phyloP scores from a whole-genome alignment of 192 early-diverging fungal species.

The Chytriomyces confervae region DNA sequence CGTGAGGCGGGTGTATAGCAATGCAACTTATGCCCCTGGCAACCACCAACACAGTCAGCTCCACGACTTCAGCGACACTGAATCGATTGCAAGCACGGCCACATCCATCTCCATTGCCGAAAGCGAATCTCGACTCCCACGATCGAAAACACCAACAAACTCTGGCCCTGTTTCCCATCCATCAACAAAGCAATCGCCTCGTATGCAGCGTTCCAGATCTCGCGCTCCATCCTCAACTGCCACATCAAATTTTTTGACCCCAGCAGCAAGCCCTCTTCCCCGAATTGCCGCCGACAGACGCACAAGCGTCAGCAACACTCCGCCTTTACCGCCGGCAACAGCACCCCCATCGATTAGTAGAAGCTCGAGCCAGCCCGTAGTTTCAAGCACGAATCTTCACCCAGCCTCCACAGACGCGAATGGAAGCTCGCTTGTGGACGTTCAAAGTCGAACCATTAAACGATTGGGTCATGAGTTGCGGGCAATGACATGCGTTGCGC shows the following conservation, averaged over 20 bases:
- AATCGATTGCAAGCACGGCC: constrained; percentile 18
- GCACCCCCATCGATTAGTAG: background rate
- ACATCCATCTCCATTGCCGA: constrained; percentile 1
- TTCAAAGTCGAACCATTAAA: constrained; percentile 5
- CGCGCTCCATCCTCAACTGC: background rate
- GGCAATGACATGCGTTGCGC: constrained; percentile 21
- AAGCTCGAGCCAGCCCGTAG: background rate
- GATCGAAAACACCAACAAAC: background rate
- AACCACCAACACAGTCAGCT: background rate
- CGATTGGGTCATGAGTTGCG: constrained; percentile 8
- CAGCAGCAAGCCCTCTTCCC: background rate
- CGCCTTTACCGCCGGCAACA: background rate
- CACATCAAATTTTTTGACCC: background rate
- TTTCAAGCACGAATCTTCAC: background rate
- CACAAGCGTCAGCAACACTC: background rate
- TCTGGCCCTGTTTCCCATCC: background rate
- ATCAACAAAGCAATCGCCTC: background rate
- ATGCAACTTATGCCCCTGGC: background rate
- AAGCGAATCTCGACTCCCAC: constrained; percentile 10
- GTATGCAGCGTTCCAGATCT: background rate
- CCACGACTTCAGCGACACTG: constrained; percentile 19
- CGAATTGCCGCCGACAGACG: constrained; percentile 1
- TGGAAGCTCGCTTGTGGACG: background rate
- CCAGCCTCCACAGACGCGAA: background rate
- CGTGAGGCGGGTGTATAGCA: background rate